A percentile compares a stretch with the other conserved stretches of the same genome.
Evolutionary conservation across 805 yeast species (phyloP).

Genomic region (Ogataea trehaloabstinens): DNA sequence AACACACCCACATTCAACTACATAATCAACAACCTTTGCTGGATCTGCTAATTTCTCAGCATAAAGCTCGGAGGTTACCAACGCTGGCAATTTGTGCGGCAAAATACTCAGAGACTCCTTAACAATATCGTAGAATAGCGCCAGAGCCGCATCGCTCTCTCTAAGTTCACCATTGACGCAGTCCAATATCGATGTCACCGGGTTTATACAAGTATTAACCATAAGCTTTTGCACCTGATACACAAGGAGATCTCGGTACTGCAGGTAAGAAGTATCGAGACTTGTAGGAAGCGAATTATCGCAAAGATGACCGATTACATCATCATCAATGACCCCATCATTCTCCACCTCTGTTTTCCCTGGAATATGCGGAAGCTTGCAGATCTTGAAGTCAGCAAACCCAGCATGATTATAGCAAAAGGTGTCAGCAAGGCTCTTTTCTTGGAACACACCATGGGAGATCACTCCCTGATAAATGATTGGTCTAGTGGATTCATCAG

Average conservation of each 20-base stretch:
- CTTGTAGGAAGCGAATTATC: conserved; percentile 25
- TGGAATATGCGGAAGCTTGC: conserved; percentile 48
- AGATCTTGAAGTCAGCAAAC: conserved; percentile 56
- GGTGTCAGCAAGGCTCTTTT: conserved; percentile 24
- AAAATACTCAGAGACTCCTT: conserved; percentile 46
- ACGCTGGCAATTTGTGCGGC: conserved; percentile 25
- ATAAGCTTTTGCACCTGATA: conserved; percentile 71
- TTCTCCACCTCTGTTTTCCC: conserved; percentile 3
- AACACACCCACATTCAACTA: conserved; percentile 26
- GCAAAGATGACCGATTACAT: conserved; percentile 22
- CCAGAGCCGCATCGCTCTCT: conserved; percentile 33
- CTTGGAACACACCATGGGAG: conserved; percentile 76
- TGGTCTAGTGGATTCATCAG: conserved; percentile 45
- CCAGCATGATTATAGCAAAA: conserved; percentile 68
- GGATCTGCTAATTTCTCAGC: conserved; percentile 29
- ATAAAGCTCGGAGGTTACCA: conserved; percentile 33
- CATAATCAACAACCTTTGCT: conserved; percentile 33
- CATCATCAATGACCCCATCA: conserved; percentile 21
- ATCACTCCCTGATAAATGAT: conserved; percentile 70
- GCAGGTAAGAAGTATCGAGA: conserved; percentile 26
- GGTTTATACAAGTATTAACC: conserved; percentile 81
- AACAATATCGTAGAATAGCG: conserved; percentile 41
- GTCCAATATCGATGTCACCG: conserved; percentile 74
- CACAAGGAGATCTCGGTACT: conserved; percentile 47
- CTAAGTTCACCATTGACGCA: conserved; percentile 75